Percentiles rank a stretch among this genome's conserved stretches.
Evolutionary conservation across 1,284 basidiomycete species (phyloP).

Genomic region (Paramarasmius palmivorus): DNA sequence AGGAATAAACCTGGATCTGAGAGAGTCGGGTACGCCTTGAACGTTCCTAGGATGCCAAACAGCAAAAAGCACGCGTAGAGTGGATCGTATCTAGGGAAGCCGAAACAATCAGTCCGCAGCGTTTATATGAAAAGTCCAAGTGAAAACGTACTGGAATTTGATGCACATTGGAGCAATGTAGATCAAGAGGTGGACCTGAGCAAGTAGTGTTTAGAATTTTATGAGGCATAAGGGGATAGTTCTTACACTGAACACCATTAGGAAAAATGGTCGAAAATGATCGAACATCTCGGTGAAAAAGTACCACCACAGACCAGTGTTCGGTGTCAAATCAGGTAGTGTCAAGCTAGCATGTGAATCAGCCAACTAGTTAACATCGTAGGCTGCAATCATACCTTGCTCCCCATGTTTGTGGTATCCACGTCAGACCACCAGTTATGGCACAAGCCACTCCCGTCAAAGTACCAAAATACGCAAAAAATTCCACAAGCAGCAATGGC

Average conservation of each 20-base stretch:
- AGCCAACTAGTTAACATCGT: not conserved
- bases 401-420: conserved; percentile 82
- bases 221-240: not conserved
- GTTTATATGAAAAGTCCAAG: not conserved
- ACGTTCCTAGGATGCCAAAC: conserved; percentile 76
- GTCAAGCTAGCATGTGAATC: conserved; percentile 46
- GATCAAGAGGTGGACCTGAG: conserved; percentile 82
- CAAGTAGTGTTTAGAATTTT: conserved; percentile 21
- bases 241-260: conserved; percentile 91
- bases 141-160: conserved; percentile 74
- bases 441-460: conserved; percentile 53
- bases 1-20: conserved; percentile 88
- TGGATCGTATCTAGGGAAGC: conserved; percentile 69
- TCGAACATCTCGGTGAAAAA: conserved; percentile 99
- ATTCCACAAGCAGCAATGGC: conserved; percentile 47
- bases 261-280: conserved; percentile 94
- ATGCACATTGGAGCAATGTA: conserved; percentile 87
- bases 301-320: conserved; percentile 97
- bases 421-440: conserved; percentile 58
- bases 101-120: not conserved
- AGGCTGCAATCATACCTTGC: conserved; percentile 59
- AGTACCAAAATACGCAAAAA: conserved; percentile 46
- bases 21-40: conserved; percentile 92
- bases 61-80: conserved; percentile 81
- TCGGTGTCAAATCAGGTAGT: conserved; percentile 88